These are phyloP conservation scores for Obelidium mucronatum DNA, from an alignment of 192 early-diverging fungal genomes.

Conservation along the genomic window DNA sequence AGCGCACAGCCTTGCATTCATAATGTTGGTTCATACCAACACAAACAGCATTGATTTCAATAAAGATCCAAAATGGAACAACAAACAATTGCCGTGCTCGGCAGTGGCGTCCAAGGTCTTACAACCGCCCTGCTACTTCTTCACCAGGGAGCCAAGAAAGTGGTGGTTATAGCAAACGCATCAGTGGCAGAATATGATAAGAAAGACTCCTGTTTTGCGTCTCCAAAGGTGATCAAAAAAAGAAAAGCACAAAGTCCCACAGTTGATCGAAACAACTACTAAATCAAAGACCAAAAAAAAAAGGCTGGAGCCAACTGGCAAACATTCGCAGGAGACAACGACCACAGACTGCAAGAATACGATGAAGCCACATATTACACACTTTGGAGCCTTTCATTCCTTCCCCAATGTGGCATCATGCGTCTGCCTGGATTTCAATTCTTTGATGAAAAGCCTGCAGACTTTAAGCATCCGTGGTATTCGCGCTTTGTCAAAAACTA, in stretches of 20 bases:
- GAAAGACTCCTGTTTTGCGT: slow-evolving; percentile 20
- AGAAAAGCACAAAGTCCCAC: neutral
- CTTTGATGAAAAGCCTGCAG: slow-evolving; percentile 59
- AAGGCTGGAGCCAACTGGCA: slow-evolving; percentile 76
- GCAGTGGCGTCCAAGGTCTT: slow-evolving; percentile 79
- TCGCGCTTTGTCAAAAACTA: slow-evolving; percentile 52
- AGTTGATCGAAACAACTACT: neutral
- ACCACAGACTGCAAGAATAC: slow-evolving; percentile 45
- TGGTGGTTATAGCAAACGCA: slow-evolving; percentile 67
- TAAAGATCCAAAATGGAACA: slow-evolving; percentile 19
- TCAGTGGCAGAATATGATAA: slow-evolving; percentile 48
- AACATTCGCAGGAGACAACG: slow-evolving; percentile 53
- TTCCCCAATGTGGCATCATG: slow-evolving; percentile 59
- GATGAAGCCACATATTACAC: slow-evolving; percentile 30
- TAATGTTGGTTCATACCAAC: too few relatives aligned
- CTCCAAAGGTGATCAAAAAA: slow-evolving; percentile 14
- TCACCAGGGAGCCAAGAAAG: slow-evolving; percentile 61
- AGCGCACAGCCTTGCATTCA: too few relatives aligned
- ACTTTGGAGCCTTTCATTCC: slow-evolving; percentile 22
- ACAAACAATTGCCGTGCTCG: slow-evolving; percentile 63
- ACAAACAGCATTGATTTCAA: too few relatives aligned
- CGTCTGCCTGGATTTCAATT: slow-evolving; percentile 60
- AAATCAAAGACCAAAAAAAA: too few relatives aligned
- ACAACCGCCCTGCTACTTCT: slow-evolving; percentile 71
- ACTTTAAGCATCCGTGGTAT: slow-evolving; percentile 71